Evolutionary conservation across 352 stramenopile species (phyloP), one percentile per base, ranked within the genome.

Genomic region (Phytophthora sp.): DNA sequence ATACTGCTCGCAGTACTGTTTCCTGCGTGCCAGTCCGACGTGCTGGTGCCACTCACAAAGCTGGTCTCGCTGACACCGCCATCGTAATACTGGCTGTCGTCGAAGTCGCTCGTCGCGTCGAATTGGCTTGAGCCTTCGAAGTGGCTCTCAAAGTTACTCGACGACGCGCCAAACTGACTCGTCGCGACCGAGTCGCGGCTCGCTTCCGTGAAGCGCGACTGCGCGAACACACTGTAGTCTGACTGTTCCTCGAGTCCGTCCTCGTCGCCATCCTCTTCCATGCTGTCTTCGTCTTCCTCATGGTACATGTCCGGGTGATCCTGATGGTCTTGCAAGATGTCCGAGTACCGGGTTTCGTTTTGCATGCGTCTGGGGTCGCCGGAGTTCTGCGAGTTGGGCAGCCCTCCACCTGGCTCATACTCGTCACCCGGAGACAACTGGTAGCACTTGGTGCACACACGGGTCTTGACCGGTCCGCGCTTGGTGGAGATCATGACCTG

Each of bases 381-480:
- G 17, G 27, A 26, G 49, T 50, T 66, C 44, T 56, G 50, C 5
- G 49, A 42, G 9, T 42, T 52, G 15, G 53, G 54, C 23, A 62
- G 21, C 24, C 38, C 42, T 28, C 44, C 58, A 37, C 72, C 24
- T 0, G 59, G 58, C 23, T 79, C 74, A 49, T 74, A 77, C 41
- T 78, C 65, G 31, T 74, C 65, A 49, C 35, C 17, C 18, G 58
- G 53, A 23, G 75, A 72, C 28, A 63, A 66, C 43, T 77, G 65
- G 45, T 79, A 78, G 69, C 82, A 91, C 38, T 74, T 77, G 21
- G 74, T 69, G 44, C 82, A 91, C 15, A 91, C 79, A 5, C 82
- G 73, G 21, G 82, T 91, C 53, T 88, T 88, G 31, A 68, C 48
- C 13, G 69, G 57, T 27, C 62, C 57, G 5, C 61, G 54, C 18